phyloP scores from a whole-genome alignment of 345 rosid genomes.

The Firmiana major region DNA sequence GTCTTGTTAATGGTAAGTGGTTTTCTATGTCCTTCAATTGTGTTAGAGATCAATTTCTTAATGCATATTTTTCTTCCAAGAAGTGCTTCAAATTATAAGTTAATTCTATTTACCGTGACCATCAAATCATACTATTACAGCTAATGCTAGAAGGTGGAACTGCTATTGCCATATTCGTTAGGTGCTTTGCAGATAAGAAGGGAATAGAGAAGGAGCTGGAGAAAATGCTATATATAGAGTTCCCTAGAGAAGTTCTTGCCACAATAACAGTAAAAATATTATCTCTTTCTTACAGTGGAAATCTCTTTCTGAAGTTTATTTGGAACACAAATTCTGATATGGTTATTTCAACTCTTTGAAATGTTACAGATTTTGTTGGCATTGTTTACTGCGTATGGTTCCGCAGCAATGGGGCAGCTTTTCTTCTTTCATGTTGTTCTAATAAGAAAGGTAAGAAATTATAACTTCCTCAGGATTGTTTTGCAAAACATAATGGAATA shows the following conservation, averaged over 20 bases:
- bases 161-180: conserved; percentile 75
- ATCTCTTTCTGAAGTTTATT: not conserved
- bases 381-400: conserved; percentile 71
- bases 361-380: conserved; percentile 60
- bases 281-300: conserved; percentile 1
- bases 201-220: conserved; percentile 71
- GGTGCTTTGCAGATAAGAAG: conserved; percentile 84
- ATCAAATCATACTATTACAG: conserved; percentile 35
- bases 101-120: not conserved
- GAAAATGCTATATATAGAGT: conserved; percentile 53
- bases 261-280: conserved; percentile 57
- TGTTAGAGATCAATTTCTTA: not conserved
- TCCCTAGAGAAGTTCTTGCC: conserved; percentile 79
- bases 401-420: conserved; percentile 97
- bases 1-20: conserved; percentile 82
- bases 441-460: conserved; percentile 70
- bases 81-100: not conserved
- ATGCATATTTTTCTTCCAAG: not conserved
- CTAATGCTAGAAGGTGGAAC: conserved; percentile 87
- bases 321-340: conserved; percentile 1
- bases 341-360: conserved; percentile 17
- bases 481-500: not conserved
- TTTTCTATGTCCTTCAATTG: not conserved
- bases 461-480: not conserved
- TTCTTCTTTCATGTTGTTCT: conserved; percentile 93